phyloP scores from a whole-genome alignment of 2,329 filamentous ascomycete species.

The Drechmeria coniospora region DNA sequence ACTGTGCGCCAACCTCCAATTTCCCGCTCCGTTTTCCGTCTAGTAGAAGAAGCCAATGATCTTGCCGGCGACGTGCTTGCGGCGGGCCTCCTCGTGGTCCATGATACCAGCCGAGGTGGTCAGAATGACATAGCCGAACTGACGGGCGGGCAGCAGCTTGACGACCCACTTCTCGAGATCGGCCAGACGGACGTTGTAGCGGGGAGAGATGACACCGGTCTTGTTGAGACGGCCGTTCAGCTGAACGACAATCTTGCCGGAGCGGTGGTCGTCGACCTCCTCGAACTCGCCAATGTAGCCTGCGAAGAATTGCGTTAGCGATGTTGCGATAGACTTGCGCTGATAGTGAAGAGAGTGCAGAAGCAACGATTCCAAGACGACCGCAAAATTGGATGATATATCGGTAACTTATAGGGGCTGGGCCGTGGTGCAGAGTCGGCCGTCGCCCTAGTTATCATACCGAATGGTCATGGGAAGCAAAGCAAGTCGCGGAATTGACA shows the following conservation, averaged over 20 bases:
- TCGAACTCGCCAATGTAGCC: slow-evolving; percentile 99
- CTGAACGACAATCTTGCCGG: slow-evolving; percentile 99
- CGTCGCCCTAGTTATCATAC: slow-evolving; percentile 99
- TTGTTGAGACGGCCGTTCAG: slow-evolving; percentile 98
- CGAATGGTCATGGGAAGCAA: slow-evolving; percentile 36
- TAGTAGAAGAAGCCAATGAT: slow-evolving; percentile 99
- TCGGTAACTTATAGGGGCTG: slow-evolving; percentile 99
- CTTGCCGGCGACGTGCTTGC: slow-evolving; percentile 99
- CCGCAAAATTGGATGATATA: slow-evolving; percentile 70
- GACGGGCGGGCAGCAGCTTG: slow-evolving; percentile 97
- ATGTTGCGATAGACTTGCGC: slow-evolving; percentile 93
- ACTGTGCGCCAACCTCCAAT: slow-evolving; percentile 15
- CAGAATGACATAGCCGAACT: slow-evolving; percentile 98
- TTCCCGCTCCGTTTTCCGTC: slow-evolving; percentile 14
- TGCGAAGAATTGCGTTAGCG: slow-evolving; percentile 39
- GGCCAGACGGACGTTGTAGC: slow-evolving; percentile 96
- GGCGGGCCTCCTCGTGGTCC: slow-evolving; percentile 98
- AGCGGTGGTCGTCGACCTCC: slow-evolving; percentile 98
- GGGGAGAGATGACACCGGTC: slow-evolving; percentile 96
- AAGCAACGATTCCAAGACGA: slow-evolving; percentile 66
- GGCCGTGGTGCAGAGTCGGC: slow-evolving; percentile 65
- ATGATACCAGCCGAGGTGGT: slow-evolving; percentile 99
- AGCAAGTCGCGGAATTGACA: not conserved
- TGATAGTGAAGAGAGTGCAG: slow-evolving; percentile 7
- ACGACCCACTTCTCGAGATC: slow-evolving; percentile 99